A percentile compares a stretch with the other conserved stretches of the same genome.
phyloP scores from a whole-genome alignment of 345 rosid genomes.

The Rhizophora mangle region DNA sequence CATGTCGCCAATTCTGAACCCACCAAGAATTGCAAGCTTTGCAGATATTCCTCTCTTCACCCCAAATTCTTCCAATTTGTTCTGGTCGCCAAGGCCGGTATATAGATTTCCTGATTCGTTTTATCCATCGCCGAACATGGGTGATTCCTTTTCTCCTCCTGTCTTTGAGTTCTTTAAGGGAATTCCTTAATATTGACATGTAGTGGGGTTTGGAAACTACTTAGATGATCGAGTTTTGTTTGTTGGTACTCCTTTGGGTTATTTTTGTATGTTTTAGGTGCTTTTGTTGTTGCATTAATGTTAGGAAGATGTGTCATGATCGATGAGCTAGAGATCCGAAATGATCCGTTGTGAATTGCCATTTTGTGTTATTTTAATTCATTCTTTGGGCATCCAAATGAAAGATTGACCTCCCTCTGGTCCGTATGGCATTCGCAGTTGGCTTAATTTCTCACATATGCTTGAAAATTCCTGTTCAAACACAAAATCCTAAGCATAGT shows the following conservation, averaged over 20 bases:
- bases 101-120: slow-evolving; percentile 25
- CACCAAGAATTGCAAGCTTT: slow-evolving; percentile 11
- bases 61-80: slow-evolving; percentile 25
- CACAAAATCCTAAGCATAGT: no score
- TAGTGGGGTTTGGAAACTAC: background rate
- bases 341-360: background rate
- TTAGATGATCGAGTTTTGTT: background rate
- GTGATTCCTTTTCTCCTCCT: slow-evolving; percentile 28
- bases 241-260: no score
- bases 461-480: no score
- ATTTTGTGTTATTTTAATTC: background rate
- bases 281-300: no score
- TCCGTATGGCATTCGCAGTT: no score
- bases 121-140: slow-evolving; percentile 3
- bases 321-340: background rate
- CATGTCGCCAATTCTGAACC: slow-evolving; percentile 14
- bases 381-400: slow-evolving; percentile 12
- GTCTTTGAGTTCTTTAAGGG: slow-evolving; percentile 33
- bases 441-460: no score
- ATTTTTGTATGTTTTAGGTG: no score
- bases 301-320: background rate
- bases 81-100: slow-evolving; percentile 28
- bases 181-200: slow-evolving; percentile 25
- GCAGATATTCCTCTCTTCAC: slow-evolving; percentile 44
- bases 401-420: no score